Evolutionary conservation across 202 grass and related monocot genomes (phyloP), one percentile per base, ranked within the genome.

Genomic region (Dendrocalamus latiflorus): DNA sequence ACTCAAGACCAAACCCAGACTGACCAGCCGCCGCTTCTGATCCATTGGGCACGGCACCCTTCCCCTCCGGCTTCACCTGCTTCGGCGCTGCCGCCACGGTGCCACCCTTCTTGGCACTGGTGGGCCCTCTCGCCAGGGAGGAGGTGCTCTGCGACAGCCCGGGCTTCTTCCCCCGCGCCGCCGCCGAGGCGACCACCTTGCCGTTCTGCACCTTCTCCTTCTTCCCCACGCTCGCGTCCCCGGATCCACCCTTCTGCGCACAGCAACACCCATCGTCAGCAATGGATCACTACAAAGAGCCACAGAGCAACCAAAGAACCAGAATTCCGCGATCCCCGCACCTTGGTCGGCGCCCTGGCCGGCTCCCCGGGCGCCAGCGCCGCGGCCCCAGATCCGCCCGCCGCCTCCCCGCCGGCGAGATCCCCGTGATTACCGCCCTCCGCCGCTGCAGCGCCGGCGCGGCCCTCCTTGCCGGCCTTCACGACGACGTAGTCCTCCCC

Each of bases 101-200:
- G 3, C 17, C 20, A 49, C 17, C 65, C 70, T 91, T 93, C 68
- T 36, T 92, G 14, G 45, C 21, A 50, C 14, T 44, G 63, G 45
- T 28, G 38, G 79, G 25, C 21, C 51, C 85, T 78, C 76, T 81
- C 11, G 95, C 74, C 49, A 87, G 79, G 51, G 87, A 90, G 13
- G 95, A 95, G 38, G 85, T 25, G 80, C 92, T 98, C 72, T 91
- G 94, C 44, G 81, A 88, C 34, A 94, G 81, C 10, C 75, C 85
- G 39, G 85, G 85, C 38, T 63, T 86, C 84, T 90, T 98, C 13
- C 12, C 87, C 58, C 25, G 65, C 16, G 68, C 28, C 18, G 33
- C 13, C 14, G 60, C 14, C 15, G 62, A 76, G 28, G 38, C 63
- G 8, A 47, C 70, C 78, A 47, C 82, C 61, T 44, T 66, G 72